phyloP scores from a whole-genome alignment of 163 green algal genomes.

The Prototheca cutis region DNA sequence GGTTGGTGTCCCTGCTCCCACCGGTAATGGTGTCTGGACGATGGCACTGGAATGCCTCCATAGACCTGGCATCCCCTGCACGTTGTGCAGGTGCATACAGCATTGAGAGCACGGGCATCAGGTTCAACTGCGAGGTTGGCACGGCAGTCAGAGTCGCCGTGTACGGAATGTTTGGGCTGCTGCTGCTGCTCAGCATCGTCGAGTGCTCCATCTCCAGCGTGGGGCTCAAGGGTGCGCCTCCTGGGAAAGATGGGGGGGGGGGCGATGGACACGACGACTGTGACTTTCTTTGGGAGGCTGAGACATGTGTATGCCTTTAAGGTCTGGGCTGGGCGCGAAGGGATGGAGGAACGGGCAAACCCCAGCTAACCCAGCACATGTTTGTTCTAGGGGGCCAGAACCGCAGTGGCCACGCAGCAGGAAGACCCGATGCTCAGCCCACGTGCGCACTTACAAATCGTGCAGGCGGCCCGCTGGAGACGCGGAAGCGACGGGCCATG shows the following conservation, averaged over 20 bases:
- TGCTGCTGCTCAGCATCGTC: background rate
- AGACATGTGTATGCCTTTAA: background rate
- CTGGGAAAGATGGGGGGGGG: no score
- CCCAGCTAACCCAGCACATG: no score
- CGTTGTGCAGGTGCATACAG: slow-evolving; percentile 7
- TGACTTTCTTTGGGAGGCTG: background rate
- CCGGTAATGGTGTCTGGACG: background rate
- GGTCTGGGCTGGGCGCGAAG: no score
- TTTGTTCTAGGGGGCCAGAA: no score
- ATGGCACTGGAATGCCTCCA: background rate
- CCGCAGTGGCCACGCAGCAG: no score
- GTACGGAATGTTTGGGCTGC: slow-evolving; percentile 13
- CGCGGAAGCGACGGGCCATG: slow-evolving; percentile 1
- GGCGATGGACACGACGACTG: no score
- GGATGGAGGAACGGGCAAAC: no score
- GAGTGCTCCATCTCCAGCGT: slow-evolving; percentile 4
- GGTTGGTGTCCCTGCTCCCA: background rate
- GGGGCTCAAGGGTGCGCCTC: slow-evolving; percentile 14
- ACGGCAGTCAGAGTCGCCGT: slow-evolving; percentile 3
- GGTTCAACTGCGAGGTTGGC: slow-evolving; percentile 7
- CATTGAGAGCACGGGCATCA: slow-evolving; percentile 10
- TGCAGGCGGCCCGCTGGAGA: slow-evolving; percentile 16
- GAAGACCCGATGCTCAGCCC: no score
- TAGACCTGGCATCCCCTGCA: background rate
- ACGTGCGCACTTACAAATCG: no score